Percentiles rank a stretch among this genome's conserved stretches.
These are phyloP conservation scores for Beauveria rudraprayagi DNA, from an alignment of 2,329 filamentous ascomycete genomes.

Conservation along the genomic window DNA sequence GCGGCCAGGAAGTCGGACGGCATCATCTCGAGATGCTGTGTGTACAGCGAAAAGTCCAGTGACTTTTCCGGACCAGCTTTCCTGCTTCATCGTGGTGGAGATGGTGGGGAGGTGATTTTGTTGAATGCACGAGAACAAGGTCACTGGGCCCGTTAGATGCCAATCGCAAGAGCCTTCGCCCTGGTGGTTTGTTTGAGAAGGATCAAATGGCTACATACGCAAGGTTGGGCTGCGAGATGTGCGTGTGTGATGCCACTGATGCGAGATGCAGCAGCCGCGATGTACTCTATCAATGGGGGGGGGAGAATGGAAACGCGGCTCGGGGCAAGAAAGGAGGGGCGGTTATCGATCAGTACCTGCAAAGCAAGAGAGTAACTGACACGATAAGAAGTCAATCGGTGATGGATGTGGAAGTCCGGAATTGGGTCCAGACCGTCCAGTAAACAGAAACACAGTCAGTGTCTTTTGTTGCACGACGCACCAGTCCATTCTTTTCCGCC, in stretches of 20 bases:
- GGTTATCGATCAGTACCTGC: neutral
- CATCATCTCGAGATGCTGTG: too few relatives aligned
- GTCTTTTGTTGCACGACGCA: neutral
- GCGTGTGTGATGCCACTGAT: neutral
- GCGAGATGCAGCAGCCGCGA: neutral
- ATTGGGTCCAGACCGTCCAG: neutral
- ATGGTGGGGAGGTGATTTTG: neutral
- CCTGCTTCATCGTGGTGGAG: neutral
- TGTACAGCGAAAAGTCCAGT: neutral
- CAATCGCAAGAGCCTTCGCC: neutral
- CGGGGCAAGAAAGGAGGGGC: neutral
- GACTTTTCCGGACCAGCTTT: neutral
- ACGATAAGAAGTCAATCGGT: too few relatives aligned
- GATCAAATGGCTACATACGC: neutral
- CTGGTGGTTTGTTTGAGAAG: neutral
- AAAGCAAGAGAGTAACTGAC: too few relatives aligned
- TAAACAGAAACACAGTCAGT: neutral
- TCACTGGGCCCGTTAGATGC: neutral
- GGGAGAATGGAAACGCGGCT: neutral
- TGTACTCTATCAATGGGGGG: neutral
- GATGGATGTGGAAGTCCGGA: neutral
- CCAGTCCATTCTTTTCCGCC: too few relatives aligned
- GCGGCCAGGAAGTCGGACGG: too few relatives aligned
- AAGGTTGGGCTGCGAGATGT: conserved; percentile 1
- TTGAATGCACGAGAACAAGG: neutral